Percentiles rank a stretch among this genome's conserved stretches.
phyloP scores from a whole-genome alignment of 2,329 filamentous ascomycete genomes.

The Exophiala bonariae region DNA sequence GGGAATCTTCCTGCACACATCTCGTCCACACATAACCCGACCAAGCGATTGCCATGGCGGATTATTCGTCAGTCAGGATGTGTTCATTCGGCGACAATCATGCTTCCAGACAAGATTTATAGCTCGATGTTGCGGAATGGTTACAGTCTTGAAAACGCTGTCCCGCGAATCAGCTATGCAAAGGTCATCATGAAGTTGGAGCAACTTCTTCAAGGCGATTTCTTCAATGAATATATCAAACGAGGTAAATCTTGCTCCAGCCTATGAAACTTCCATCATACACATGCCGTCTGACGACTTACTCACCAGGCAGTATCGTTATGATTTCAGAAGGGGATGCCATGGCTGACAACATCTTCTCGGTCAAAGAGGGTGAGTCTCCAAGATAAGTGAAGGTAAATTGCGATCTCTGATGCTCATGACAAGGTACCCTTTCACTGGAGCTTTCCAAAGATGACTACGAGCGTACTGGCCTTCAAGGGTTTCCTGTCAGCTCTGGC shows the following conservation, averaged over 20 bases:
- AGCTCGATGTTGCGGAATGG: conserved; percentile 50
- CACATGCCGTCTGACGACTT: conserved; percentile 8
- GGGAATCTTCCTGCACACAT: background rate
- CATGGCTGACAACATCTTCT: conserved; percentile 71
- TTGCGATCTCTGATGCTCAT: conserved; percentile 1
- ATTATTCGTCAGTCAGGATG: conserved; percentile 66
- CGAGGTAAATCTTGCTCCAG: conserved; percentile 52
- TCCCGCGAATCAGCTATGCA: conserved; percentile 56
- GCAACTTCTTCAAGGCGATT: conserved; percentile 70
- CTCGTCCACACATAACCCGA: background rate
- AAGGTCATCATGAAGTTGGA: conserved; percentile 71
- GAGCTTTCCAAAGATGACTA: conserved; percentile 80
- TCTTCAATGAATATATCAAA: conserved; percentile 85
- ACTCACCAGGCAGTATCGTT: conserved; percentile 65
- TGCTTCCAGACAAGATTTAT: conserved; percentile 61
- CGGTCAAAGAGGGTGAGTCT: conserved; percentile 64
- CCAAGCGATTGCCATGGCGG: conserved; percentile 75
- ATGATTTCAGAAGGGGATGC: conserved; percentile 80
- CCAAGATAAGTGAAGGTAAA: background rate
- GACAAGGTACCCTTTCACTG: conserved; percentile 68
- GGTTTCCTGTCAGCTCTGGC: conserved; percentile 59
- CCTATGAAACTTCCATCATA: background rate
- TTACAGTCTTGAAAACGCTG: conserved; percentile 49
- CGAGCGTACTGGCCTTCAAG: conserved; percentile 77
- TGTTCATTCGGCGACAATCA: conserved; percentile 66